Evolutionary conservation across 306 rosid genomes (phyloP).

Genomic region (Cicer arietinum): DNA sequence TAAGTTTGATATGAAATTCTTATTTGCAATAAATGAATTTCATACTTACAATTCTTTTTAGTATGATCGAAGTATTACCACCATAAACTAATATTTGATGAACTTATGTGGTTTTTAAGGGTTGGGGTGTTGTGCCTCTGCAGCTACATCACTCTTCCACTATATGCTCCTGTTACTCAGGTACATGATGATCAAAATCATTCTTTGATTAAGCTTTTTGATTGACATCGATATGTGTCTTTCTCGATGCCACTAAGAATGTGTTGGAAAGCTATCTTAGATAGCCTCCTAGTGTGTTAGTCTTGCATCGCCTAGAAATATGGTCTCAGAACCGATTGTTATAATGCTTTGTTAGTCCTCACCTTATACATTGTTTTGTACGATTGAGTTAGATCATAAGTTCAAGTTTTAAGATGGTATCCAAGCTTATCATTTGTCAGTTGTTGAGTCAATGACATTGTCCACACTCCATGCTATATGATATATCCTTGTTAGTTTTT

Average conservation of each 20-base stretch:
- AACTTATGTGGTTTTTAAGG: slow-evolving; percentile 54
- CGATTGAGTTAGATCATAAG: neutral
- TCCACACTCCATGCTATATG: neutral
- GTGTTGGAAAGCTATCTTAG: neutral
- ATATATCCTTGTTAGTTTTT: no score
- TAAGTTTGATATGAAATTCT: slow-evolving; percentile 47
- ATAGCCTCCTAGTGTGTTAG: neutral
- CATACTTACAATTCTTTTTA: neutral
- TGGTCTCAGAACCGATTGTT: neutral
- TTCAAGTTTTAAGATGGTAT: neutral
- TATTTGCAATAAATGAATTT: neutral
- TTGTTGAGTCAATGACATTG: neutral
- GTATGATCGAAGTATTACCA: slow-evolving; percentile 15
- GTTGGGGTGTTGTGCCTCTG: slow-evolving; percentile 65
- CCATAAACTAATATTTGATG: slow-evolving; percentile 25
- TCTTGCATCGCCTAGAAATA: no score
- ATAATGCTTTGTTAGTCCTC: neutral
- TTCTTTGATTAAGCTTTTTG: neutral
- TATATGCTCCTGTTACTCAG: slow-evolving; percentile 96
- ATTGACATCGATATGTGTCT: neutral
- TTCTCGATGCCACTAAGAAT: slow-evolving; percentile 16
- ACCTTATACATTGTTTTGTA: neutral
- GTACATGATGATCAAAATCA: slow-evolving; percentile 43
- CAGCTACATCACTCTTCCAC: slow-evolving; percentile 94
- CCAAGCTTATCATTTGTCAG: neutral